A percentile compares a stretch with the other conserved stretches of the same genome.
Conservation (phyloP, 2,329 filamentous ascomycete genomes). For the Graphiopsis chlorocephala region DNA sequence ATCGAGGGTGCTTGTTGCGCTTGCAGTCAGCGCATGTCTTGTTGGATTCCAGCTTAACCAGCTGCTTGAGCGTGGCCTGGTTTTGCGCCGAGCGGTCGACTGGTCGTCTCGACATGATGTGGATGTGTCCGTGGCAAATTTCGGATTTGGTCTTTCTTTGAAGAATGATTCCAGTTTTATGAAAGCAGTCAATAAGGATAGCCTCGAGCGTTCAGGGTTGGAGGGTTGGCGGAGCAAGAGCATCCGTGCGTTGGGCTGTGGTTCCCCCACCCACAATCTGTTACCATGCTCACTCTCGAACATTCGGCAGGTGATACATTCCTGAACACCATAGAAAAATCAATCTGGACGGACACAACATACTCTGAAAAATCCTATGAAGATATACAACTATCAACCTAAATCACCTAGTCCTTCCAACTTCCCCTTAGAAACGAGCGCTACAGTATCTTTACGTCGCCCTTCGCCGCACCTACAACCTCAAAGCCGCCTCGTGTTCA, state of each 20-base stretch:
- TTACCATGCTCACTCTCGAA: neutral
- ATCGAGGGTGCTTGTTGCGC: constrained; percentile 97
- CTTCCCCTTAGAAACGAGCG: neutral
- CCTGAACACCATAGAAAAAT: no score
- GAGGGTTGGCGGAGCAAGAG: no score
- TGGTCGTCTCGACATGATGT: constrained; percentile 73
- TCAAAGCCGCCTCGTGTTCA: constrained; percentile 4
- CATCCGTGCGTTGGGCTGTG: no score
- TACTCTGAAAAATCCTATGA: neutral
- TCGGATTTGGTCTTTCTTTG: neutral
- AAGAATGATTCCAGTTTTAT: neutral
- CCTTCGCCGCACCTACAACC: neutral
- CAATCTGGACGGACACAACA: no score
- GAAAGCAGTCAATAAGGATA: constrained; percentile 13
- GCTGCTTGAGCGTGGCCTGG: constrained; percentile 85
- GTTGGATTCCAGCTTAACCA: constrained; percentile 91
- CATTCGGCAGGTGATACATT: neutral
- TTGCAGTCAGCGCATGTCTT: constrained; percentile 99
- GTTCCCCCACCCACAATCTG: no score
- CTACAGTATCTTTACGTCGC: neutral
- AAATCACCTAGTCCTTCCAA: neutral
- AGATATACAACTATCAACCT: neutral
- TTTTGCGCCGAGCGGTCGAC: constrained; percentile 90
- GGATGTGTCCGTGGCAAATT: neutral
- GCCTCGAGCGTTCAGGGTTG: constrained; percentile 1